Evolutionary conservation across 139 green algal genomes (phyloP).

Genomic region (Tetradesmus obliquus): DNA sequence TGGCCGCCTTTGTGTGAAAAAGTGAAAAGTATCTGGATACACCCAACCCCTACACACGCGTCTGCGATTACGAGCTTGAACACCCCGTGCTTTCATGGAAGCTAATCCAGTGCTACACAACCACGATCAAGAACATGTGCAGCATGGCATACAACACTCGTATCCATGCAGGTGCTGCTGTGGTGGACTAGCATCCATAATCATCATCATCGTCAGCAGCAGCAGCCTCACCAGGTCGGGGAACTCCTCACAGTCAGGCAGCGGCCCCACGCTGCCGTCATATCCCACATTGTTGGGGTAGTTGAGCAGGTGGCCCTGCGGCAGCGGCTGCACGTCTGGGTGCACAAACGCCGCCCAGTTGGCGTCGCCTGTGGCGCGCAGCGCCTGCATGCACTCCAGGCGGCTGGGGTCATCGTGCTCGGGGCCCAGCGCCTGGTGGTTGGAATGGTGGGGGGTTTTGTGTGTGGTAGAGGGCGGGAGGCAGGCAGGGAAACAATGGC

Average conservation of each 20-base stretch:
- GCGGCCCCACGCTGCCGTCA: neutral
- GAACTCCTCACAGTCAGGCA: slow-evolving; percentile 27
- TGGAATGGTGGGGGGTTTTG: neutral
- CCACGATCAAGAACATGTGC: too few relatives aligned
- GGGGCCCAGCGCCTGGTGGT: neutral
- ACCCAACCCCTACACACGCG: too few relatives aligned
- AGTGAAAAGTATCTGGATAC: too few relatives aligned
- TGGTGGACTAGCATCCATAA: neutral
- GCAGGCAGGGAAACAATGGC: too few relatives aligned
- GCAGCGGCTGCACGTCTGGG: slow-evolving; percentile 8
- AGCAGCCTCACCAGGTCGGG: neutral
- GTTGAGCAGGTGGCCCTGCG: slow-evolving; percentile 22
- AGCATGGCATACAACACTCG: too few relatives aligned
- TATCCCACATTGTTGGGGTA: slow-evolving; percentile 28
- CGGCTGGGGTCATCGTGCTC: slow-evolving; percentile 36
- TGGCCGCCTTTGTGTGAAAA: too few relatives aligned
- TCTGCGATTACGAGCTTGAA: too few relatives aligned
- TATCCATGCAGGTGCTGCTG: too few relatives aligned
- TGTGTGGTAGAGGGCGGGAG: too few relatives aligned
- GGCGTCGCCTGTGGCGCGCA: neutral
- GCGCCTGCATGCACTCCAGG: slow-evolving; percentile 1
- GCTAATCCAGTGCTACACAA: too few relatives aligned
- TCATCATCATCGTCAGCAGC: neutral
- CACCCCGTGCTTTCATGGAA: too few relatives aligned
- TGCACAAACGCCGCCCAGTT: slow-evolving; percentile 8